Evolutionary conservation across 345 rosid species (phyloP).

Genomic region (Trapa incisa): DNA sequence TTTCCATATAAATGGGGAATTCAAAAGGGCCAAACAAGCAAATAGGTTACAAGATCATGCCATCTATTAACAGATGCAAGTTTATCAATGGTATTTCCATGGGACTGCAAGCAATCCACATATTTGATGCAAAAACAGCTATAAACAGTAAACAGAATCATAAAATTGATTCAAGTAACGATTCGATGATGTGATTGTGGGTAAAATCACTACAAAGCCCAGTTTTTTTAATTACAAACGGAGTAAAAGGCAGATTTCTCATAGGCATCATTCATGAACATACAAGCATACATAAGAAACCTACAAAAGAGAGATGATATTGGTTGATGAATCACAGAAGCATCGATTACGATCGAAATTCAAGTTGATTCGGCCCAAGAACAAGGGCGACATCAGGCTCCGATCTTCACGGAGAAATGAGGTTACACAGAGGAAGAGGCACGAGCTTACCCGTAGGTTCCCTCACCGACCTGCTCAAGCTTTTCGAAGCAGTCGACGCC

Average conservation of each 20-base stretch:
- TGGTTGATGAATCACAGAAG: conserved; percentile 10
- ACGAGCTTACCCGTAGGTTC: conserved; percentile 39
- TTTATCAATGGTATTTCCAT: neutral
- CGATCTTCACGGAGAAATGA: neutral
- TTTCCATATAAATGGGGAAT: neutral
- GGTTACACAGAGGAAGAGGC: neutral
- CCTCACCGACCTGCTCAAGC: conserved; percentile 54
- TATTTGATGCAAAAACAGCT: neutral
- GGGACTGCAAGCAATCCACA: neutral
- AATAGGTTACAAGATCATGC: neutral
- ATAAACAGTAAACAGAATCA: neutral
- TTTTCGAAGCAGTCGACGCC: conserved; percentile 50
- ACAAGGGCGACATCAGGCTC: neutral
- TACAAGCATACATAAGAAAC: conserved; percentile 10
- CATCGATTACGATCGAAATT: neutral
- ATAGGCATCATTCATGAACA: conserved; percentile 15
- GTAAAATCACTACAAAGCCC: neutral
- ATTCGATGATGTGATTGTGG: too few relatives aligned
- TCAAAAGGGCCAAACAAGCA: neutral
- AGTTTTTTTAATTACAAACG: conserved; percentile 3
- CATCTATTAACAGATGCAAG: neutral
- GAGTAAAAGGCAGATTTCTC: conserved; percentile 2
- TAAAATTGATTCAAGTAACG: neutral
- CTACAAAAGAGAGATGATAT: conserved; percentile 12
- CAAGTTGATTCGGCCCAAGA: neutral